Evolutionary conservation across 2,329 filamentous ascomycete genomes (phyloP).

Genomic region (Clonostachys sp.): DNA sequence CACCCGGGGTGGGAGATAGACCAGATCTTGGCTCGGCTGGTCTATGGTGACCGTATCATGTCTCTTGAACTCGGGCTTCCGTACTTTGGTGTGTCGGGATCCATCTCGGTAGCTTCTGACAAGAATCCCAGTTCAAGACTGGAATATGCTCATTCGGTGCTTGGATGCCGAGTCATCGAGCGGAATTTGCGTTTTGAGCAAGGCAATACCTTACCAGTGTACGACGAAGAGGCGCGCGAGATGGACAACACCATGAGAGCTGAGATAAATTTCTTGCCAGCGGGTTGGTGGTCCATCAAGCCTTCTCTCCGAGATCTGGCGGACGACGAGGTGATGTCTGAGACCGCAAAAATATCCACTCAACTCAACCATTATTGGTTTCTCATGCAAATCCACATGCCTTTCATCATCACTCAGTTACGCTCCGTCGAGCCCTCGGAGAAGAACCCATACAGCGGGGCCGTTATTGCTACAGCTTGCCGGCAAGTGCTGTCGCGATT

Average conservation of each 20-base stretch:
- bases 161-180: not conserved
- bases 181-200: not conserved
- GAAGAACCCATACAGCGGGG: too few relatives aligned
- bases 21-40: not conserved
- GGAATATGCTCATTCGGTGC: not conserved
- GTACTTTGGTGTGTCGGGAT: too few relatives aligned
- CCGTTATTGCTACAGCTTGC: not conserved
- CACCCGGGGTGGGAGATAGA: not conserved
- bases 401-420: too few relatives aligned
- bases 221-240: not conserved
- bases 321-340: not conserved
- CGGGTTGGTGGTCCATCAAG: not conserved
- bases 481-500: not conserved
- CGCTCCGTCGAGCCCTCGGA: too few relatives aligned
- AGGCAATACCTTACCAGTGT: not conserved
- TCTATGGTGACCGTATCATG: not conserved
- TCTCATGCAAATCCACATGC: not conserved
- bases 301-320: not conserved
- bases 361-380: not conserved
- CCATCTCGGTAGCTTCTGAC: not conserved
- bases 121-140: not conserved
- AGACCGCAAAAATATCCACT: not conserved
- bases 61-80: not conserved
- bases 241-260: not conserved
- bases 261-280: not conserved